A percentile compares a stretch with the other conserved stretches of the same genome.
These are phyloP conservation scores for Hypoxylon sp. DNA, from an alignment of 2,329 filamentous ascomycete genomes.

Conservation along the genomic window DNA sequence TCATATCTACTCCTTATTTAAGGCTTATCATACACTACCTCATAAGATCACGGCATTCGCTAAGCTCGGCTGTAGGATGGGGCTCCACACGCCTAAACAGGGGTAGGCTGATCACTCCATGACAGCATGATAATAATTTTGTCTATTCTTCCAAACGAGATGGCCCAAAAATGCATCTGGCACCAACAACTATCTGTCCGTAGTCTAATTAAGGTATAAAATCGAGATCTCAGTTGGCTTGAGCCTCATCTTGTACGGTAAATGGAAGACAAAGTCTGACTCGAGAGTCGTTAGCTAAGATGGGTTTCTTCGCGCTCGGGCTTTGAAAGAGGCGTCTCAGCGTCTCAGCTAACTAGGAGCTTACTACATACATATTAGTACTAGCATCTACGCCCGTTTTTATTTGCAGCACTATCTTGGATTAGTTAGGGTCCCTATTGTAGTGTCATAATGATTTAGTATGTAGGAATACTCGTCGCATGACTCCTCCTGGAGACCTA, in stretches of 20 bases:
- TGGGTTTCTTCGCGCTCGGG: not conserved
- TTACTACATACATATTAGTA: not conserved
- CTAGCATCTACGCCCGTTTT: not conserved
- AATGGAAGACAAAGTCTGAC: not conserved
- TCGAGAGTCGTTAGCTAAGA: not conserved
- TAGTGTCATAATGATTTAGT: not conserved
- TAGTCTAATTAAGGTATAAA: not conserved
- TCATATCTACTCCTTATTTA: not conserved
- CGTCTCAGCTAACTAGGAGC: not conserved
- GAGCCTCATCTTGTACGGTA: not conserved
- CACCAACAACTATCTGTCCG: not conserved
- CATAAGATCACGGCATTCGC: not conserved
- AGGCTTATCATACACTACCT: too few relatives aligned
- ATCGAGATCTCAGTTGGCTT: not conserved
- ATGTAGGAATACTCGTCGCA: not conserved
- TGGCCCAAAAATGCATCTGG: not conserved
- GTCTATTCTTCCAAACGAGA: not conserved
- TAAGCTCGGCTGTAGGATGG: not conserved
- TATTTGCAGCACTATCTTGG: not conserved
- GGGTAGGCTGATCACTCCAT: not conserved
- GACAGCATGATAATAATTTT: not conserved
- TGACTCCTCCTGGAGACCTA: not conserved
- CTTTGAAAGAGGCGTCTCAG: not conserved
- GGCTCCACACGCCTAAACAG: not conserved
- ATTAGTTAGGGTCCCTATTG: not conserved